A percentile compares a stretch with the other conserved stretches of the same genome.
phyloP scores from a whole-genome alignment of 148 eudicot species.

The Nyssa sinensis region DNA sequence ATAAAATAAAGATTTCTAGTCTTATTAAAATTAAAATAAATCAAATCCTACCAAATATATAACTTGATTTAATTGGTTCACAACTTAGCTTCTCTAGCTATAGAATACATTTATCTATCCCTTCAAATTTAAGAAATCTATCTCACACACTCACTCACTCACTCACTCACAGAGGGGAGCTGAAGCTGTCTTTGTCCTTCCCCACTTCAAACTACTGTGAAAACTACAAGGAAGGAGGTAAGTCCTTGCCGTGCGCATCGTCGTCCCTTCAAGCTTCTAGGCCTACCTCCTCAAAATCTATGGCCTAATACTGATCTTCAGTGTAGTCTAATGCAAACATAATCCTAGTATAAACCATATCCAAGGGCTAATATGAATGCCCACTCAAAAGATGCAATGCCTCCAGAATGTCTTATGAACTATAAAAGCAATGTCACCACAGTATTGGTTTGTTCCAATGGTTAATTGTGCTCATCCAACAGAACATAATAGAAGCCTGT shows the following conservation, averaged over 20 bases:
- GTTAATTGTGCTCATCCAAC: conserved; percentile 3
- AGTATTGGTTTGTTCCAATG: not conserved
- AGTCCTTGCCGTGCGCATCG: conserved; percentile 27
- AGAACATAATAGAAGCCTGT: not conserved
- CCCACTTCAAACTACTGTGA: conserved; percentile 24
- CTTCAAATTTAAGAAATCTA: not conserved
- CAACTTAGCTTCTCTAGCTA: no score
- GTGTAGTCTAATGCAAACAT: no score
- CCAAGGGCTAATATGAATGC: no score
- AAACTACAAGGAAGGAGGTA: conserved; percentile 32
- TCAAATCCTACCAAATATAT: no score
- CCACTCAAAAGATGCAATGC: no score
- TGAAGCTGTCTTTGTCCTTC: conserved; percentile 25
- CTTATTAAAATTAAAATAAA: no score
- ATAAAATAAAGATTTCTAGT: no score
- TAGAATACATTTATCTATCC: not conserved
- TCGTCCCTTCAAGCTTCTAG: not conserved
- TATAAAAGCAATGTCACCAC: not conserved
- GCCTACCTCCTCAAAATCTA: not conserved
- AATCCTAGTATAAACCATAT: no score
- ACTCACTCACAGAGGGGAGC: not conserved
- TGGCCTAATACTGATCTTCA: no score
- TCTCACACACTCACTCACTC: not conserved
- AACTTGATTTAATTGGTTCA: no score
- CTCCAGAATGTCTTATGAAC: no score